Conservation (phyloP, 176 grass and related monocot genomes). For the Poa annua region DNA sequence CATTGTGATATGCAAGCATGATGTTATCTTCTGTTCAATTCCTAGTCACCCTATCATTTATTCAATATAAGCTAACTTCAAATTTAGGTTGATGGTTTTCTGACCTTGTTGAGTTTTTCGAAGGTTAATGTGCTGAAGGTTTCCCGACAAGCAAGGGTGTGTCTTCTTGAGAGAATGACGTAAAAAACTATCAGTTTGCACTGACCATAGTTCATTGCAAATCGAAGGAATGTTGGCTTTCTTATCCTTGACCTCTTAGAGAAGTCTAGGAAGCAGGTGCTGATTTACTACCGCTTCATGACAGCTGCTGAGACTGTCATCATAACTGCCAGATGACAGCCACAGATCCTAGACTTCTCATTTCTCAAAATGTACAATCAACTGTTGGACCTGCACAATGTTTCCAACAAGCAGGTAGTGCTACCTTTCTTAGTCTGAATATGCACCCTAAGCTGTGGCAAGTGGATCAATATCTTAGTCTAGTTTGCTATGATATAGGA, state of each 20-base stretch:
- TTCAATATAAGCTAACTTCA: neutral
- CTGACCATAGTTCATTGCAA: neutral
- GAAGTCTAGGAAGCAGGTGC: neutral
- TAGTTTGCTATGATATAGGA: conserved; percentile 5
- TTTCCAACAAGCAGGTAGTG: conserved; percentile 24
- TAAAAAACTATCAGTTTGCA: neutral
- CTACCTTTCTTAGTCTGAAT: conserved; percentile 27
- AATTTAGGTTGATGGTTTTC: neutral
- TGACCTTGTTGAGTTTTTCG: neutral
- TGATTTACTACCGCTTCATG: neutral
- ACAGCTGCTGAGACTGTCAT: neutral
- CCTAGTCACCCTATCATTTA: neutral
- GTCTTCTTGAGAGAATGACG: neutral
- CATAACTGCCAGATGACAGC: neutral
- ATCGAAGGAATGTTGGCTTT: neutral
- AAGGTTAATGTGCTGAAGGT: neutral
- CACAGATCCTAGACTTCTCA: neutral
- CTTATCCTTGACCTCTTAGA: neutral
- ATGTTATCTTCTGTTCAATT: neutral
- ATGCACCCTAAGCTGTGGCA: conserved; percentile 7
- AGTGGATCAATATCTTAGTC: neutral
- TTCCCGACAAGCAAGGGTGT: neutral
- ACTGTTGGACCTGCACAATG: conserved; percentile 24
- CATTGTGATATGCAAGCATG: neutral
- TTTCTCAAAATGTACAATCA: conserved; percentile 27